Percentiles rank a stretch among this genome's conserved stretches.
These are phyloP conservation scores for Moesziomyces sp. DNA, from an alignment of 1,284 basidiomycete genomes.

Conservation along the genomic window DNA sequence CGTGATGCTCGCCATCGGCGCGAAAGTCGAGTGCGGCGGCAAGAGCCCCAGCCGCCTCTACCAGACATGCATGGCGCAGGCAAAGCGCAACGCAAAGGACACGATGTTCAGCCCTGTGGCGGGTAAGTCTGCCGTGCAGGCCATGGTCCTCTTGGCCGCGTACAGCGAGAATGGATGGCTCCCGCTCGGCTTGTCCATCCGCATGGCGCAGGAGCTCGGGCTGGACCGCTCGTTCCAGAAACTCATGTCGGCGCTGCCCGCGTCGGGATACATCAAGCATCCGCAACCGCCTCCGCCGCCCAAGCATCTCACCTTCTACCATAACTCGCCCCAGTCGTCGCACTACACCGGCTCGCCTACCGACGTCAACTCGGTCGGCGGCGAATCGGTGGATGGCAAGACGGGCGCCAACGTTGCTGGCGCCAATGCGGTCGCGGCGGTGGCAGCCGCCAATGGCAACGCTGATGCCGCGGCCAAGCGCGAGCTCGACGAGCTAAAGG, in stretches of 20 bases:
- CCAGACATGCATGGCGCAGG: conserved; percentile 89
- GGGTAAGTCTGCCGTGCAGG: conserved; percentile 92
- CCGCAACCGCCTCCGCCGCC: conserved; percentile 21
- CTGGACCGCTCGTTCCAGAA: conserved; percentile 89
- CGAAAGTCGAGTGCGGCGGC: conserved; percentile 88
- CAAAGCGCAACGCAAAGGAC: conserved; percentile 90
- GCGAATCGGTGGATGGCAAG: conserved; percentile 27
- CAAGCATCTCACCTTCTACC: conserved; percentile 46
- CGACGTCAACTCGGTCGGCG: conserved; percentile 28
- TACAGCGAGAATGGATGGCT: conserved; percentile 96
- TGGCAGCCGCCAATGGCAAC: conserved; percentile 17
- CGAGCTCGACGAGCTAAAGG: conserved; percentile 40
- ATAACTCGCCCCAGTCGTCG: conserved; percentile 75
- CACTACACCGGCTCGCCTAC: conserved; percentile 65
- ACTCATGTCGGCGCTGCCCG: conserved; percentile 70
- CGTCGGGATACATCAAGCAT: conserved; percentile 25
- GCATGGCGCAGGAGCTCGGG: conserved; percentile 92
- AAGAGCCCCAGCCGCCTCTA: conserved; percentile 84
- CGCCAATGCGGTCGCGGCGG: conserved; percentile 23
- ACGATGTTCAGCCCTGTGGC: conserved; percentile 91
- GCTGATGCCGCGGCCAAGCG: conserved; percentile 19
- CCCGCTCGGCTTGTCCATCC: conserved; percentile 88
- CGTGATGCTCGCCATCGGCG: conserved; percentile 86
- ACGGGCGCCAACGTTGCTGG: conserved; percentile 10
- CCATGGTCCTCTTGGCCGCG: conserved; percentile 87